Conservation (phyloP, 805 yeast species). For the Sugiyamaella floridensis region DNA sequence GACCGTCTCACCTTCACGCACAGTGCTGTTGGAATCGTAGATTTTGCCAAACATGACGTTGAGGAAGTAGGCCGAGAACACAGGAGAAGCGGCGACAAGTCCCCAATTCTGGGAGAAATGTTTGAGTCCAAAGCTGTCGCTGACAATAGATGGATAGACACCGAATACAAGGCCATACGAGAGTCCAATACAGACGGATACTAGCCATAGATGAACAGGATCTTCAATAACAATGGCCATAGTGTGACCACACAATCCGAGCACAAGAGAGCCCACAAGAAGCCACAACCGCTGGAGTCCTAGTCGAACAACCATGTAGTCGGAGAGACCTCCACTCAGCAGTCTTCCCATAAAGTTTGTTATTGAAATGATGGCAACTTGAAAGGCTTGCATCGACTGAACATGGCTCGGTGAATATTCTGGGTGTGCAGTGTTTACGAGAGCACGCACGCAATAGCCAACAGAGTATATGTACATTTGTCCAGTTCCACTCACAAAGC, state of each 20-base stretch:
- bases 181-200: constrained; percentile 54
- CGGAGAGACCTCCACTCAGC: constrained; percentile 57
- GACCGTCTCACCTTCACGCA: constrained; percentile 5
- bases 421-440: constrained; percentile 20
- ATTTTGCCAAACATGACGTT: constrained; percentile 56
- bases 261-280: constrained; percentile 44
- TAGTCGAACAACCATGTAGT: constrained; percentile 42
- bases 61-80: constrained; percentile 50
- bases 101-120: constrained; percentile 72
- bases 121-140: constrained; percentile 63
- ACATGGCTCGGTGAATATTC: constrained; percentile 11
- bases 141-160: constrained; percentile 60
- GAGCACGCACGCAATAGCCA: constrained; percentile 60
- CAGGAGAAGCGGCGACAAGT: constrained; percentile 55
- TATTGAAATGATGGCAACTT: constrained; percentile 61
- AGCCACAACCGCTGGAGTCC: constrained; percentile 49
- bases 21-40: constrained; percentile 43
- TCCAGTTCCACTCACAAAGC: constrained; percentile 55
- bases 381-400: constrained; percentile 57
- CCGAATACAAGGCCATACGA: constrained; percentile 71
- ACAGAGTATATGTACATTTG: constrained; percentile 68
- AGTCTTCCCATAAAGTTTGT: constrained; percentile 63
- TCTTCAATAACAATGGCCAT: constrained; percentile 32
- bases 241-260: constrained; percentile 46
- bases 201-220: constrained; percentile 36